Evolutionary conservation across 768 basidiomycete species (phyloP), one percentile per base, ranked within the genome.

Genomic region (Dictyophora rubrovolvata): DNA sequence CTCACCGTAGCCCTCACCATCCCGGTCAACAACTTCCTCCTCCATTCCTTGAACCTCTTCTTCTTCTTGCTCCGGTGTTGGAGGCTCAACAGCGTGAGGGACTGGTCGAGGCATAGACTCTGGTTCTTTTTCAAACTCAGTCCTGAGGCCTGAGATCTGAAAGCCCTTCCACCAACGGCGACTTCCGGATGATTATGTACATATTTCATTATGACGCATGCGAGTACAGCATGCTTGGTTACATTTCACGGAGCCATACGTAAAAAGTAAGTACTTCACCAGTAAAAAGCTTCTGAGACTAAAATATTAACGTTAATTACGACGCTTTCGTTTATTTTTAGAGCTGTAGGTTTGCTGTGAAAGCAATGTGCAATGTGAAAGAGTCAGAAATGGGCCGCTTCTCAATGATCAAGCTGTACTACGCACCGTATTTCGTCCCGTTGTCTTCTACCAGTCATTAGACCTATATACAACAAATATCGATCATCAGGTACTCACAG

Each of bases 31-130:
- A 11, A 48, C 49, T 22, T 69, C 74, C 61, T 80, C 78, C 66
- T 89, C 87, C 89, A 91, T 91, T 56, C 83, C 75, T 68, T 90
- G 87, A 33, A 83, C 65, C 22, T 67, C 72, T 53, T 86, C 87
- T 53, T 86, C 87, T 59, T 89, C 86, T 62, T 84, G 83, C 58
- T 82, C 82, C 50, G 81, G 71, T 53, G 76, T 76, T 64, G 77
- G 83, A 9, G 57, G 21, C 34, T 50, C 48, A 51, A 18, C 50
- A 53, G 56, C 73, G 74, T 64, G 79, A 14, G 47, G 53, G 18
- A 55, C 22, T 47, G 48, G 53, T 42, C 59, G 53, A 33, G 59
- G 52, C 53, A 60, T 54, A 14, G 21, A 16, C n/a, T 16, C 37
- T 12, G 10, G 18, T 33, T 10, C n/a, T 18, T 37, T 54, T 60